A percentile compares a stretch with the other conserved stretches of the same genome.
Evolutionary conservation across 768 basidiomycete species (phyloP).

Genomic region (Lyophyllum shimeji): DNA sequence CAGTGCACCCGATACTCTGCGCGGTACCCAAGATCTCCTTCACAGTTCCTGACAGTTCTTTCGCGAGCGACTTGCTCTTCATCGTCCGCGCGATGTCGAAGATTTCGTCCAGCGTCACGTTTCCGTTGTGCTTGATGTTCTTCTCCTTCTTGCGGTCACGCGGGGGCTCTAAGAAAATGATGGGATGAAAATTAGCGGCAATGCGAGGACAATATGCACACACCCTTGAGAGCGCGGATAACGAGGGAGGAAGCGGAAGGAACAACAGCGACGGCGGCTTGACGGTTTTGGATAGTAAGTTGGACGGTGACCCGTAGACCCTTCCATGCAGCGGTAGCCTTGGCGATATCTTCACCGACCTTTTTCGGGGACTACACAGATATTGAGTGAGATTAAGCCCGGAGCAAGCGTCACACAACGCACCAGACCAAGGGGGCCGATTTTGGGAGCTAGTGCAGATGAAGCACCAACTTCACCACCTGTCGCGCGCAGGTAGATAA

Average conservation of each 20-base stretch:
- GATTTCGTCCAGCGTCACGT: constrained; percentile 92
- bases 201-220: constrained; percentile 21
- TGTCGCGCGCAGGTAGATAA: constrained; percentile 97
- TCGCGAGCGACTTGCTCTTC: constrained; percentile 91
- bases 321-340: constrained; percentile 98
- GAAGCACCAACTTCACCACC: constrained; percentile 99
- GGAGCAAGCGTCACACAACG: constrained; percentile 28
- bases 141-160: constrained; percentile 99
- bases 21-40: constrained; percentile 99
- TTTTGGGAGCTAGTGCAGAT: constrained; percentile 98
- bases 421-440: constrained; percentile 99
- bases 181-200: constrained; percentile 1
- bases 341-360: constrained; percentile 99
- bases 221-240: constrained; percentile 97
- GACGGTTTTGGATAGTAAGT: constrained; percentile 99
- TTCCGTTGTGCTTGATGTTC: constrained; percentile 98
- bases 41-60: constrained; percentile 82
- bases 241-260: constrained; percentile 97
- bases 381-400: constrained; percentile 13
- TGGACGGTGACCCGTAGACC: constrained; percentile 99
- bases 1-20: constrained; percentile 94
- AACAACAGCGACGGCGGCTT: constrained; percentile 95
- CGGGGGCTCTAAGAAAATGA: constrained; percentile 77
- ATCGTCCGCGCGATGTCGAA: constrained; percentile 95
- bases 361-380: constrained; percentile 91